Percentiles rank a stretch among this genome's conserved stretches.
Evolutionary conservation across 352 stramenopile species (phyloP).

Genomic region (Globisporangium spinosum): DNA sequence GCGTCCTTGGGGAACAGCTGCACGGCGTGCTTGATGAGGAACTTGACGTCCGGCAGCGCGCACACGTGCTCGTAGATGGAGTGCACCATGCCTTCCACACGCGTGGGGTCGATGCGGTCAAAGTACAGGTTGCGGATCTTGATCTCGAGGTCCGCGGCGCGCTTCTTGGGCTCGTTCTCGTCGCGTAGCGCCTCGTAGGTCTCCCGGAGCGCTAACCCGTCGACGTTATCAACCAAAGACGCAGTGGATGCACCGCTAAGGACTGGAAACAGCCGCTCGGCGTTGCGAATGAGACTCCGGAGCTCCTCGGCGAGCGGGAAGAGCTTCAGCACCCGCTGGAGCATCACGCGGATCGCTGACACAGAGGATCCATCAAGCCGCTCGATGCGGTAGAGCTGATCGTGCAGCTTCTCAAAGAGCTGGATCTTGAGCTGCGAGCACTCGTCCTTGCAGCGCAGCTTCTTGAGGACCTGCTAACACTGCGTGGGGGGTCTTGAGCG

Average conservation of each 20-base stretch:
- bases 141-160: conserved; percentile 82
- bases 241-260: conserved; percentile 29
- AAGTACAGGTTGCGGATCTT: conserved; percentile 91
- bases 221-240: conserved; percentile 26
- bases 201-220: conserved; percentile 24
- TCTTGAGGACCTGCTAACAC: conserved; percentile 50
- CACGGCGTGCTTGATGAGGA: conserved; percentile 70
- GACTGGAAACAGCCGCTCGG: conserved; percentile 70
- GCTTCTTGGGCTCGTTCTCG: conserved; percentile 72
- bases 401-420: conserved; percentile 51
- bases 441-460: conserved; percentile 63
- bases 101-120: conserved; percentile 76
- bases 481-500: conserved; percentile 12
- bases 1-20: conserved; percentile 67
- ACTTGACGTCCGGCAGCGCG: conserved; percentile 73
- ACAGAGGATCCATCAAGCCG: conserved; percentile 26
- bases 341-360: conserved; percentile 28
- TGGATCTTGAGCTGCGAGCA: conserved; percentile 51
- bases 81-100: conserved; percentile 76
- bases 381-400: conserved; percentile 58
- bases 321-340: conserved; percentile 54
- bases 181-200: conserved; percentile 40
- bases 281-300: conserved; percentile 78
- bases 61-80: conserved; percentile 78
- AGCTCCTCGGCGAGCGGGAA: conserved; percentile 67